Evolutionary conservation across 23 red algal genomes (phyloP), one percentile per base, ranked within the genome.

Genomic region (Gracilaria vermiculophylla): DNA sequence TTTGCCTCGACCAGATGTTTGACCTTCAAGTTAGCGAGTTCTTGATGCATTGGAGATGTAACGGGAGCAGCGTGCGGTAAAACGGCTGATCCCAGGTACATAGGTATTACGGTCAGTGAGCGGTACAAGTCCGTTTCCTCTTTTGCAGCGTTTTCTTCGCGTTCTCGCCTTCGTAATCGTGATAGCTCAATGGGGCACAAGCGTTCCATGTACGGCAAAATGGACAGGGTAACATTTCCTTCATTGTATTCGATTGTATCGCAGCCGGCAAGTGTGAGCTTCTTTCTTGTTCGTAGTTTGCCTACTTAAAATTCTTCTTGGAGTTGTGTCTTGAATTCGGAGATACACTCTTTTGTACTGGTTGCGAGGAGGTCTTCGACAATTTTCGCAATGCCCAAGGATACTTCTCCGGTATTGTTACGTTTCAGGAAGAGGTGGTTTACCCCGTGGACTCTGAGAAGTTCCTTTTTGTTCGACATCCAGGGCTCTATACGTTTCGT

Each of bases 311-410:
- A 86, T 36, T 62, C 43, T 41, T 74, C 19, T 23, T 55, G 28
- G 15, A 86, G 10, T 3, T 0, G 9, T 7, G 8, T 5, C 34
- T 75, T 48, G 50, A 71, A 86, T 1, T 17, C 21, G 5, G 40
- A 6, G 4, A 86, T 69, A 7, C 9, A 10, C 3, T 50, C 65
- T 3, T 37, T 74, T 16, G 19, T 51, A 28, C 62, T 65, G 7
- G 62, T 39, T 8, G 53, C 48, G 51, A 86, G 39, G 16, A 86
- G 21, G 17, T 86, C 82, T 19, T 76, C 82, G 5, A 48, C 64
- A 15, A 86, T 28, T 23, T 86, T 86, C 31, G 82, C 82, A n/a
- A n/a, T n/a, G 8, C 53, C 47, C 10, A 86, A 19, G 17, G 75
- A 37, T 42, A 29, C 44, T n/a, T 75, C 75, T 3, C 41, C 2